Evolutionary conservation across 106 monocot genomes (phyloP).

Genomic region (Apostasia ramifera): DNA sequence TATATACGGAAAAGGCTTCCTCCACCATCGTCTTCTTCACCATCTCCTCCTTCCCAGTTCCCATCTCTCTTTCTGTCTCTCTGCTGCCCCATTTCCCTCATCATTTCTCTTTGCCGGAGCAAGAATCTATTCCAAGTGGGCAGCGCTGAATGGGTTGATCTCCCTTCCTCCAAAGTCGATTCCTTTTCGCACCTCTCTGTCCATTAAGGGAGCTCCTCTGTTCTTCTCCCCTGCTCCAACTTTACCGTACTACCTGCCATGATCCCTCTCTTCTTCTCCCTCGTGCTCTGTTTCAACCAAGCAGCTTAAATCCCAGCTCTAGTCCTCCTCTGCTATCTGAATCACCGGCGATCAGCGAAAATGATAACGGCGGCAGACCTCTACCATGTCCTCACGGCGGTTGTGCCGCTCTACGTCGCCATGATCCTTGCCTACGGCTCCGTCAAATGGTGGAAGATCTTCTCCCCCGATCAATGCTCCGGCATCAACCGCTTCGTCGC

Average conservation of each 20-base stretch:
- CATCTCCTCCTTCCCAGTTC: background rate
- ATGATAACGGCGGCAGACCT: slow-evolving; percentile 40
- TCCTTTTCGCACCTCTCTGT: background rate
- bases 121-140: background rate
- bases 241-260: too few relatives aligned
- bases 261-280: background rate
- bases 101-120: background rate
- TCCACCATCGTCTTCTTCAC: background rate
- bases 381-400: slow-evolving; percentile 42
- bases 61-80: background rate
- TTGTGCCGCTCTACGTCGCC: slow-evolving; percentile 53
- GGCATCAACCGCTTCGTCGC: slow-evolving; percentile 66
- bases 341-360: background rate
- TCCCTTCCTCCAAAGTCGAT: slow-evolving; percentile 6
- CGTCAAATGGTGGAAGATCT: slow-evolving; percentile 52
- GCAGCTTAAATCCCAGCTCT: background rate
- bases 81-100: background rate
- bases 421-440: slow-evolving; percentile 54
- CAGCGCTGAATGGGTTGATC: slow-evolving; percentile 6
- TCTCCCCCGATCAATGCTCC: slow-evolving; percentile 48
- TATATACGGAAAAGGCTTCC: background rate
- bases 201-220: background rate
- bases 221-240: background rate
- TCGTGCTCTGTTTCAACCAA: slow-evolving; percentile 1
- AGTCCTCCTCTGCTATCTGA: background rate